These are phyloP conservation scores for Diddensiella santjacobensis DNA, from an alignment of 805 yeast species.

Conservation along the genomic window DNA sequence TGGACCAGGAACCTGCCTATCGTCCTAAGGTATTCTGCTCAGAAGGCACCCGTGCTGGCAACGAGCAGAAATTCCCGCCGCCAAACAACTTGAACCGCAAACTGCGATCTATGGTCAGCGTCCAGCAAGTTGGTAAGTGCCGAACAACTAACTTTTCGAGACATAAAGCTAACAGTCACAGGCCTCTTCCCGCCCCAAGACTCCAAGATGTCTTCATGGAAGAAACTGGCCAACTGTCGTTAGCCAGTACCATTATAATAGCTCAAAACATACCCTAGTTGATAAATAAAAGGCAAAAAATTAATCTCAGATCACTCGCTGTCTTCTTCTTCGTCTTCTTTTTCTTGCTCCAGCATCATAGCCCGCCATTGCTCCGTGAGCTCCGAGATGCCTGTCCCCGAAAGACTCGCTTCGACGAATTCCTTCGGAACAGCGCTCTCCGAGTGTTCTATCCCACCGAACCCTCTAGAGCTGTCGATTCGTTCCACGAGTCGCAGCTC, in stretches of 20 bases:
- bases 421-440: conserved; percentile 92
- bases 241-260: background rate
- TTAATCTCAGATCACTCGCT: background rate
- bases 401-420: conserved; percentile 75
- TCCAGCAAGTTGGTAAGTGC: conserved; percentile 31
- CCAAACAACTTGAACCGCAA: conserved; percentile 35
- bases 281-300: background rate
- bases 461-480: conserved; percentile 62
- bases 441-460: conserved; percentile 76
- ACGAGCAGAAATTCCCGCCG: conserved; percentile 41
- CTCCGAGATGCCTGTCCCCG: conserved; percentile 15
- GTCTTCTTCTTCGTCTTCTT: conserved; percentile 8
- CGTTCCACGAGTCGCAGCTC: conserved; percentile 62
- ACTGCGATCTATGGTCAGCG: conserved; percentile 33
- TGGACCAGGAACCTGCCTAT: conserved; percentile 45
- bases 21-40: conserved; percentile 48
- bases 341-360: conserved; percentile 9
- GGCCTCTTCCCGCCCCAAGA: conserved; percentile 22
- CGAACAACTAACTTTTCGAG: too few relatives aligned
- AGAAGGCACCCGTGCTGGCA: conserved; percentile 41
- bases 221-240: background rate
- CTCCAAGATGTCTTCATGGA: background rate
- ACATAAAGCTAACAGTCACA: too few relatives aligned
- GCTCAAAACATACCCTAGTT: too few relatives aligned
- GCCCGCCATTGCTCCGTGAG: conserved; percentile 12